These are phyloP conservation scores for Zopfia rhizophila DNA, from an alignment of 2,329 filamentous ascomycete genomes.

Conservation along the genomic window DNA sequence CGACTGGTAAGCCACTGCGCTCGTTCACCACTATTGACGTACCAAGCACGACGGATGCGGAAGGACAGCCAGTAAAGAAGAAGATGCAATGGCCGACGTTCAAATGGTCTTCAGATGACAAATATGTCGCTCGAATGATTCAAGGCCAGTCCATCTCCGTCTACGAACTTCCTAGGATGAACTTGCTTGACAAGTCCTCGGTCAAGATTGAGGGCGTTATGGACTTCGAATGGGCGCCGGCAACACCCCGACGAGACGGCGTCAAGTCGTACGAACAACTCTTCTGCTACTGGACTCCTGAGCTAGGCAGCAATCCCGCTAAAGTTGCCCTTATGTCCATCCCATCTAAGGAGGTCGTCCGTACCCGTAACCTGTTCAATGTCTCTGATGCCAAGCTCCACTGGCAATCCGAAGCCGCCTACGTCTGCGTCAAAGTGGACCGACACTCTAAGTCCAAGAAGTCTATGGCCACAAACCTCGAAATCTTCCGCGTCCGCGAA, in stretches of 20 bases:
- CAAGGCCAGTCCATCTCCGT: conserved; percentile 90
- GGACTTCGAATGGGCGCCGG: conserved; percentile 98
- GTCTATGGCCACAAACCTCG: conserved; percentile 93
- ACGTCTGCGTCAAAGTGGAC: conserved; percentile 98
- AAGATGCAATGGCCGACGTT: conserved; percentile 99
- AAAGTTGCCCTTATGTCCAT: conserved; percentile 97
- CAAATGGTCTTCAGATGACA: conserved; percentile 98
- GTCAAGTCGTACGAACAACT: conserved; percentile 95
- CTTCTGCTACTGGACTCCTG: conserved; percentile 98
- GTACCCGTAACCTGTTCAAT: conserved; percentile 96
- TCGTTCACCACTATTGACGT: conserved; percentile 93
- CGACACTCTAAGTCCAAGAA: conserved; percentile 99
- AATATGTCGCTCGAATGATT: conserved; percentile 92
- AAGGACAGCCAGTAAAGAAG: conserved; percentile 77
- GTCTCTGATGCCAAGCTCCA: conserved; percentile 97
- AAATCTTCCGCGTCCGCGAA: conserved; percentile 97
- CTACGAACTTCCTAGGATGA: conserved; percentile 90
- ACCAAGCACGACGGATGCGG: conserved; percentile 69
- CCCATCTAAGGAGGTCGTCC: conserved; percentile 91
- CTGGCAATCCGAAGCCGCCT: conserved; percentile 95
- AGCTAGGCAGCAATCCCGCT: conserved; percentile 96
- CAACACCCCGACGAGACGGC: conserved; percentile 81
- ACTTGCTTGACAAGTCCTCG: conserved; percentile 86
- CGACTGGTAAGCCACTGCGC: conserved; percentile 86
- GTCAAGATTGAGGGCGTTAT: conserved; percentile 97